These are phyloP conservation scores for Pseudocercospora crystallina DNA, from an alignment of 2,329 filamentous ascomycete genomes.

Conservation along the genomic window DNA sequence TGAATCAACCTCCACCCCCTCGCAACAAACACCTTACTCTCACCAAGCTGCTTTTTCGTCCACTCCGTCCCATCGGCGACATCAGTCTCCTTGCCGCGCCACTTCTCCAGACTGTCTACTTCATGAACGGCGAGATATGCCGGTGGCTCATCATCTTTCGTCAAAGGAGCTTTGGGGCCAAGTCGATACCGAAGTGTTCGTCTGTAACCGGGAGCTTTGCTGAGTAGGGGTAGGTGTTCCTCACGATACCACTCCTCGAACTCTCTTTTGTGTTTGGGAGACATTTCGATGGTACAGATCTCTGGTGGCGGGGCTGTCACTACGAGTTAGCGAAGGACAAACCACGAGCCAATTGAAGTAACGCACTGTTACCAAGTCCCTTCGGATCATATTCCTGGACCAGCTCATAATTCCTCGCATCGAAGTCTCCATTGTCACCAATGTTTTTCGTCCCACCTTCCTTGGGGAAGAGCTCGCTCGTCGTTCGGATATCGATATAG, in stretches of 20 bases:
- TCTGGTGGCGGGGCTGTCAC: not conserved
- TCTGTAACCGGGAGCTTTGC: slow-evolving; percentile 5
- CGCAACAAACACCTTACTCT: slow-evolving; percentile 1
- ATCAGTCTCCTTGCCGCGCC: not conserved
- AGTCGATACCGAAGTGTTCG: not conserved
- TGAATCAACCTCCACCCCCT: not conserved
- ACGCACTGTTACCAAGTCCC: slow-evolving; percentile 1
- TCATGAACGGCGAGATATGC: slow-evolving; percentile 5
- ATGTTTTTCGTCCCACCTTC: not conserved
- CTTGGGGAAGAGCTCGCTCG: slow-evolving; percentile 2
- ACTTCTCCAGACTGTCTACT: not conserved
- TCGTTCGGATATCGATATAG: not conserved
- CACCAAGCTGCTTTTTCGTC: not conserved
- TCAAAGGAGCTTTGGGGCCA: not conserved
- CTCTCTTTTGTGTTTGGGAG: no score
- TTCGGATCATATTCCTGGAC: slow-evolving; percentile 6
- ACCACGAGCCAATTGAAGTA: not conserved
- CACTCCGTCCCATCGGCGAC: not conserved
- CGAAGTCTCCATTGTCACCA: slow-evolving; percentile 5
- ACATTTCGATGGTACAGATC: no score
- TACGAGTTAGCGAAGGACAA: no score
- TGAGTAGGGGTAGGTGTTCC: slow-evolving; percentile 5
- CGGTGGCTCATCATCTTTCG: not conserved
- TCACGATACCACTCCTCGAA: no score
- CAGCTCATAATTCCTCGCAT: slow-evolving; percentile 4